These are phyloP conservation scores for Solanum chiquidenum DNA, from an alignment of 257 asterid genomes.

Conservation along the genomic window DNA sequence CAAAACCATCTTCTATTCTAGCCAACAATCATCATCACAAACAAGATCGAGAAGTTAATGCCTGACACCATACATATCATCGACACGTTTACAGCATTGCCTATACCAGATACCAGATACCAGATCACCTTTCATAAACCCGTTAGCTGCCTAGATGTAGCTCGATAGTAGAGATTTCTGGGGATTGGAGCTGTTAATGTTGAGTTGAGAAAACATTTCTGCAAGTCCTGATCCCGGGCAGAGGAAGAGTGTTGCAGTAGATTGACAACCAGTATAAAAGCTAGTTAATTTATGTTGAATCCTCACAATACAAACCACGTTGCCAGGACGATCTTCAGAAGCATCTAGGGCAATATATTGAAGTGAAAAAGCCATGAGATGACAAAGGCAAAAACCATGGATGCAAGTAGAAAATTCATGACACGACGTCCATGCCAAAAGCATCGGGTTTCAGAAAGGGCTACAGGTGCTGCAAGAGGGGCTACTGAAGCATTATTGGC, in stretches of 20 bases:
- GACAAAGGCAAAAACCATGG: constrained; percentile 10
- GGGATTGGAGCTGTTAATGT: not conserved
- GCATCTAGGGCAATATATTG: not conserved
- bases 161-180: not conserved
- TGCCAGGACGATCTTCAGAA: not conserved
- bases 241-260: not conserved
- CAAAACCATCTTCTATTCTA: not conserved
- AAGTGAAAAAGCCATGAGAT: constrained; percentile 9
- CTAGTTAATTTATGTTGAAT: not conserved
- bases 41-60: not conserved
- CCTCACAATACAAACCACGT: not conserved
- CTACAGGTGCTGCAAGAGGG: not conserved
- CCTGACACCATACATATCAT: not conserved
- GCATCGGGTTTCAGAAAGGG: not conserved
- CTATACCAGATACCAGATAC: not conserved
- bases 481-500: not conserved
- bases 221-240: not conserved
- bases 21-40: not conserved
- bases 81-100: too few relatives aligned
- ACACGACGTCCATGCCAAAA: constrained; percentile 4
- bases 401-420: constrained; percentile 4
- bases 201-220: not conserved
- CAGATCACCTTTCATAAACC: not conserved
- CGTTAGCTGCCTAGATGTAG: not conserved
- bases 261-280: not conserved